Conservation (phyloP, 2,329 filamentous ascomycete genomes). For the Raffaelea deltoideospora region DNA sequence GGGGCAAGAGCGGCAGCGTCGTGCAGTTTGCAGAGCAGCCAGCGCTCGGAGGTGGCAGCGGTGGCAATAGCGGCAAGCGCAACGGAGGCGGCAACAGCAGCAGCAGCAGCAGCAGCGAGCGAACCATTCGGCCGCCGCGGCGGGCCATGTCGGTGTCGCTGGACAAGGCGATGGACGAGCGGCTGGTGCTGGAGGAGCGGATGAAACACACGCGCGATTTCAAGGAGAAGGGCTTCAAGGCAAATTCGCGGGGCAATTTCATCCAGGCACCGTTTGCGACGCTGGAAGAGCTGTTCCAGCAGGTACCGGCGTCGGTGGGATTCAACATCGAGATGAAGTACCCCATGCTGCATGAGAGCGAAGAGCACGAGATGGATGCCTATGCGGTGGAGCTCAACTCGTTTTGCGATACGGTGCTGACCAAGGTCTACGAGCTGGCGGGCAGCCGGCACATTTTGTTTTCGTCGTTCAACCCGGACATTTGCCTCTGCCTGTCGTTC, state of each 20-base stretch:
- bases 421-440: conserved; percentile 76
- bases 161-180: conserved; percentile 11
- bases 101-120: not conserved
- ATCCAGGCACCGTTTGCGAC: conserved; percentile 96
- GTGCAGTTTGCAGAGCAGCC: not conserved
- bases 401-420: conserved; percentile 86
- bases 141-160: conserved; percentile 42
- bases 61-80: conserved; percentile 25
- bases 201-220: conserved; percentile 97
- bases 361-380: conserved; percentile 92
- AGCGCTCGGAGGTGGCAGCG: not conserved
- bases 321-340: conserved; percentile 99
- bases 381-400: conserved; percentile 93
- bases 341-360: conserved; percentile 89
- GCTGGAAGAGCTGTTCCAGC: conserved; percentile 79
- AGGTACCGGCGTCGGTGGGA: conserved; percentile 66
- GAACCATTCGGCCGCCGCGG: conserved; percentile 18
- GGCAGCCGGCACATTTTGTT: conserved; percentile 86
- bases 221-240: conserved; percentile 90
- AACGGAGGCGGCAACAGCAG: not conserved
- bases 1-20: not conserved
- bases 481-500: conserved; percentile 85
- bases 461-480: conserved; percentile 93
- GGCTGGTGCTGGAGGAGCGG: conserved; percentile 47
- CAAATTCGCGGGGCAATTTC: conserved; percentile 82